phyloP scores from a whole-genome alignment of 2,329 filamentous ascomycete species.

The Ophiostoma angusticollis region DNA sequence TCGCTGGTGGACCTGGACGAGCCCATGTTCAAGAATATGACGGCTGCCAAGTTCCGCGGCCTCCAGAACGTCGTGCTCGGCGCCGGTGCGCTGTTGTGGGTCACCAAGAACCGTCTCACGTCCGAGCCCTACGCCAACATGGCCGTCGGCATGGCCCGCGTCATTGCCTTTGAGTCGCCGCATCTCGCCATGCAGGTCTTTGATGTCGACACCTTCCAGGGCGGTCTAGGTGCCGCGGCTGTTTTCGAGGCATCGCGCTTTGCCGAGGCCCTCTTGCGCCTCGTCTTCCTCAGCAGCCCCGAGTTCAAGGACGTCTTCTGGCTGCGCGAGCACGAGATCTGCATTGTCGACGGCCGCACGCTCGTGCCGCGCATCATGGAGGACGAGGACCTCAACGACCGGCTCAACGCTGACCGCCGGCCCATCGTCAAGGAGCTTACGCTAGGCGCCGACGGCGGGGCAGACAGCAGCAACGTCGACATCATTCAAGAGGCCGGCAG shows the following conservation, averaged over 20 bases:
- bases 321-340: slow-evolving; percentile 15
- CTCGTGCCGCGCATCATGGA: slow-evolving; percentile 18
- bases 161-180: slow-evolving; percentile 13
- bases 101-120: slow-evolving; percentile 12
- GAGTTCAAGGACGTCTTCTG: slow-evolving; percentile 8
- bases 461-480: not conserved
- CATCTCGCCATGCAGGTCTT: slow-evolving; percentile 16
- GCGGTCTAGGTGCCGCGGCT: not conserved
- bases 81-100: slow-evolving; percentile 15
- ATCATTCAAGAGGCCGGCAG: slow-evolving; percentile 5
- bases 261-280: slow-evolving; percentile 12
- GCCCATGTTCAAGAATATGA: slow-evolving; percentile 16
- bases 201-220: slow-evolving; percentile 13
- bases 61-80: slow-evolving; percentile 12
- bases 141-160: slow-evolving; percentile 15
- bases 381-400: slow-evolving; percentile 11
- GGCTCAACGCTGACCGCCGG: slow-evolving; percentile 14
- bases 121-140: slow-evolving; percentile 14
- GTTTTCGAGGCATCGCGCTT: slow-evolving; percentile 2
- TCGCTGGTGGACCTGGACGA: slow-evolving; percentile 18
- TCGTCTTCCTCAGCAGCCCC: slow-evolving; percentile 7
- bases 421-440: slow-evolving; percentile 8
- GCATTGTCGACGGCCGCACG: slow-evolving; percentile 15
- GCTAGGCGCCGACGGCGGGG: not conserved
- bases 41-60: slow-evolving; percentile 9